A percentile compares a stretch with the other conserved stretches of the same genome.
Evolutionary conservation across 306 rosid genomes (phyloP).

Genomic region (Lupinus albus): DNA sequence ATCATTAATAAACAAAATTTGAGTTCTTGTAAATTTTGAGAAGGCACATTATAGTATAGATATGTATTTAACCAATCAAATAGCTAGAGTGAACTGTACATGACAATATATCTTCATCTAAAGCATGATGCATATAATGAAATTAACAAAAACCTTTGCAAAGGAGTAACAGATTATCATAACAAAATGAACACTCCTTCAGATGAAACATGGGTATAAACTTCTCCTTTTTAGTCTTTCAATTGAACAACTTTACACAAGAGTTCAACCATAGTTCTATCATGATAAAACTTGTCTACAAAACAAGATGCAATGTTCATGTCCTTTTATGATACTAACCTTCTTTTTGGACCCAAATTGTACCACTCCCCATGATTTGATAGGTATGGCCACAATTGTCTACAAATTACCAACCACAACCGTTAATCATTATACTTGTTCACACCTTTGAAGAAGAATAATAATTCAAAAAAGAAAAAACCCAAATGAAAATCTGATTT

Average conservation of each 20-base stretch:
- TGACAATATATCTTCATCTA: background rate
- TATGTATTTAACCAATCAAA: background rate
- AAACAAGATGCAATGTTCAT: background rate
- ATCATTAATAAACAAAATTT: background rate
- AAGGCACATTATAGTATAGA: background rate
- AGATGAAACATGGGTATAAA: background rate
- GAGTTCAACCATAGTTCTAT: background rate
- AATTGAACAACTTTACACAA: background rate
- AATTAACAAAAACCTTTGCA: background rate
- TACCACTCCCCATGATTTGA: slow-evolving; percentile 63
- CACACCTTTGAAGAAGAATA: slow-evolving; percentile 19
- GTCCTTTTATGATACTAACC: slow-evolving; percentile 50
- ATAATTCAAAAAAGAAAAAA: background rate
- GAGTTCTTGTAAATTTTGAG: background rate
- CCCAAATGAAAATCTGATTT: too few species aligned
- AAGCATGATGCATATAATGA: background rate
- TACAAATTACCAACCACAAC: slow-evolving; percentile 59
- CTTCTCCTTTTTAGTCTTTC: background rate
- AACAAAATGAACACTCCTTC: background rate
- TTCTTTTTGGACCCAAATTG: slow-evolving; percentile 76
- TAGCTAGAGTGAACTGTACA: background rate
- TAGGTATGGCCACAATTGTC: slow-evolving; percentile 70
- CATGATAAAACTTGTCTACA: slow-evolving; percentile 9
- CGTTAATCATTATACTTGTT: slow-evolving; percentile 39
- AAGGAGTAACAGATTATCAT: background rate